phyloP scores from a whole-genome alignment of 177 flowering plant species.

The Vitis hybrid region DNA sequence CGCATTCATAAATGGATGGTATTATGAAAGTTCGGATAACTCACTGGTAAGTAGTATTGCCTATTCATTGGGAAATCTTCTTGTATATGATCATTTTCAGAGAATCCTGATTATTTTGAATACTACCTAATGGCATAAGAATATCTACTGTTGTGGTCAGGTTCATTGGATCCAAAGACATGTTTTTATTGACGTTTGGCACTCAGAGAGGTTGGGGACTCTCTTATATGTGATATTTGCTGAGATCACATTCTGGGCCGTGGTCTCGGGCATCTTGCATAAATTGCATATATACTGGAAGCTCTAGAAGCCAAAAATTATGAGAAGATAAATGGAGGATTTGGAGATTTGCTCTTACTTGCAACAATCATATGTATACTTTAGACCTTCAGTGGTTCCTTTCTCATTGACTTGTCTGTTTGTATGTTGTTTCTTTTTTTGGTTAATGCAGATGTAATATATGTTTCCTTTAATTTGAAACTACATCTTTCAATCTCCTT shows the following conservation, averaged over 20 bases:
- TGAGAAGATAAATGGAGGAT: neutral
- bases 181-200: slow-evolving; percentile 65
- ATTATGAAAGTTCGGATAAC: slow-evolving; percentile 42
- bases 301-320: slow-evolving; percentile 30
- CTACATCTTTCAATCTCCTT: neutral
- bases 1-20: slow-evolving; percentile 76
- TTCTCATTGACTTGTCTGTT: no score
- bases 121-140: neutral
- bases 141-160: slow-evolving; percentile 24
- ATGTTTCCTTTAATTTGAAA: no score
- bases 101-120: neutral
- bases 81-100: neutral
- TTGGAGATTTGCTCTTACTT: neutral
- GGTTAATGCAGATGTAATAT: no score
- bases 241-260: slow-evolving; percentile 68
- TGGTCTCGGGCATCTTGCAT: slow-evolving; percentile 70
- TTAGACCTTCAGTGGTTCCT: neutral
- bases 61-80: slow-evolving; percentile 3
- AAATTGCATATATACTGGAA: slow-evolving; percentile 75
- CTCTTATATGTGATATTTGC: slow-evolving; percentile 73
- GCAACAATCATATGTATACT: neutral
- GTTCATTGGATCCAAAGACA: slow-evolving; percentile 70
- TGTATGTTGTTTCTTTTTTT: no score
- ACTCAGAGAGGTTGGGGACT: slow-evolving; percentile 57
- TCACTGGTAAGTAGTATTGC: slow-evolving; percentile 42